phyloP scores from a whole-genome alignment of 2,329 filamentous ascomycete genomes.

The Aspergillus felis region DNA sequence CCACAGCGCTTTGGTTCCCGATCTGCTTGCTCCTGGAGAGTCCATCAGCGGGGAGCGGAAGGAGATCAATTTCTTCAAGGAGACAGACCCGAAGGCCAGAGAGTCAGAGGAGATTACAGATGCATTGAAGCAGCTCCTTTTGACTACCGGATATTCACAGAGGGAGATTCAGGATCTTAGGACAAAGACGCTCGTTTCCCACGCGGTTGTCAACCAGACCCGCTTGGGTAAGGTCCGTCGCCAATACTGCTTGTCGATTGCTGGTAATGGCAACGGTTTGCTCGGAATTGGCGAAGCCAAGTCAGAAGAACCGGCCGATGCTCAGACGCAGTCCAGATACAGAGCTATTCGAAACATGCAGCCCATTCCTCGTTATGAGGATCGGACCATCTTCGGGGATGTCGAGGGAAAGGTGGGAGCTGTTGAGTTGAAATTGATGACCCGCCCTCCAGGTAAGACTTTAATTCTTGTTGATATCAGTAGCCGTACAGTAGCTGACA shows the following conservation, averaged over 20 bases:
- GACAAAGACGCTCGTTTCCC: constrained; percentile 68
- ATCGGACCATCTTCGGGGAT: constrained; percentile 84
- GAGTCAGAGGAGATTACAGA: constrained; percentile 32
- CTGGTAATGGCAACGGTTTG: constrained; percentile 81
- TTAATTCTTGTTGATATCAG: constrained; percentile 1
- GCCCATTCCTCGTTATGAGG: constrained; percentile 87
- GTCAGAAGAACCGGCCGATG: constrained; percentile 67
- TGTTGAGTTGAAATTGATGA: constrained; percentile 75
- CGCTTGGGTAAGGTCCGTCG: constrained; percentile 89
- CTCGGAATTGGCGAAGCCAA: constrained; percentile 90
- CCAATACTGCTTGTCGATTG: constrained; percentile 71
- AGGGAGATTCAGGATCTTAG: constrained; percentile 51
- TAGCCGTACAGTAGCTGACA: constrained; percentile 5
- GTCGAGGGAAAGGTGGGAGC: constrained; percentile 81
- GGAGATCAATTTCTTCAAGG: constrained; percentile 25
- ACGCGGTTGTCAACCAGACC: constrained; percentile 85
- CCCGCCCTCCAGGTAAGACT: constrained; percentile 78
- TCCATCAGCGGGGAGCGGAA: constrained; percentile 28
- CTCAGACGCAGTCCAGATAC: constrained; percentile 68
- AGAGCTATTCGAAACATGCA: constrained; percentile 87
- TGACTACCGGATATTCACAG: constrained; percentile 53
- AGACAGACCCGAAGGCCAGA: constrained; percentile 24
- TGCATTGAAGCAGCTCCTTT: constrained; percentile 49
- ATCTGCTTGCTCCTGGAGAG: constrained; percentile 46
- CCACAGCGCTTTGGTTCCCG: constrained; percentile 48